These are phyloP conservation scores for Leccinum holopus DNA, from an alignment of 1,284 basidiomycete genomes.

Conservation along the genomic window DNA sequence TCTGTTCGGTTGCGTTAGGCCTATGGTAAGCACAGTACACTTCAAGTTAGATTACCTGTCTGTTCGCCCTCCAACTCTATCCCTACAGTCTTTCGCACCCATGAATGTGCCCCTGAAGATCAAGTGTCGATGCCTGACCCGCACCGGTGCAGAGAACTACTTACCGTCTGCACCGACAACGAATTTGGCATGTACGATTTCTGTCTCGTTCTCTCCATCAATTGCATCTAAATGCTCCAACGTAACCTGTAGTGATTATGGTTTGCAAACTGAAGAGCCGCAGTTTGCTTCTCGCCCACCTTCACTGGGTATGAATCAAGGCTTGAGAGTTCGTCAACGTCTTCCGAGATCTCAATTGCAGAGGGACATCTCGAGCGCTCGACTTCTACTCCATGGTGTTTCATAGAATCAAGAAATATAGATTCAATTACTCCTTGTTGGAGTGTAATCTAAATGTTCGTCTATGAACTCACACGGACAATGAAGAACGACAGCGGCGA, in stretches of 20 bases:
- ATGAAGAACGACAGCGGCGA: not conserved
- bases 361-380: constrained; percentile 55
- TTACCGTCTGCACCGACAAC: constrained; percentile 60
- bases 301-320: constrained; percentile 52
- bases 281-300: constrained; percentile 33
- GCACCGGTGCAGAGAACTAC: constrained; percentile 1
- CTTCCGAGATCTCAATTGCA: constrained; percentile 48
- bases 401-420: constrained; percentile 65
- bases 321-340: constrained; percentile 43
- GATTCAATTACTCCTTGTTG: constrained; percentile 72
- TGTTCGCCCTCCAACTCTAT: constrained; percentile 40
- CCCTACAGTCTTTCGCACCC: constrained; percentile 65
- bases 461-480: not conserved
- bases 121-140: not conserved
- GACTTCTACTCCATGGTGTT: constrained; percentile 48
- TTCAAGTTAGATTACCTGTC: not conserved
- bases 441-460: constrained; percentile 49
- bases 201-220: constrained; percentile 25
- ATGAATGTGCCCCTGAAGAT: constrained; percentile 65
- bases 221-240: constrained; percentile 21
- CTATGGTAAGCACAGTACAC: not conserved
- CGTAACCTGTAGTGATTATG: constrained; percentile 34
- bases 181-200: constrained; percentile 44
- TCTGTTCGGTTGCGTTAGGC: not conserved
- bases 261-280: not conserved